These are phyloP conservation scores for Coprinellus aureogranulatus DNA, from an alignment of 768 basidiomycete genomes.

Conservation along the genomic window DNA sequence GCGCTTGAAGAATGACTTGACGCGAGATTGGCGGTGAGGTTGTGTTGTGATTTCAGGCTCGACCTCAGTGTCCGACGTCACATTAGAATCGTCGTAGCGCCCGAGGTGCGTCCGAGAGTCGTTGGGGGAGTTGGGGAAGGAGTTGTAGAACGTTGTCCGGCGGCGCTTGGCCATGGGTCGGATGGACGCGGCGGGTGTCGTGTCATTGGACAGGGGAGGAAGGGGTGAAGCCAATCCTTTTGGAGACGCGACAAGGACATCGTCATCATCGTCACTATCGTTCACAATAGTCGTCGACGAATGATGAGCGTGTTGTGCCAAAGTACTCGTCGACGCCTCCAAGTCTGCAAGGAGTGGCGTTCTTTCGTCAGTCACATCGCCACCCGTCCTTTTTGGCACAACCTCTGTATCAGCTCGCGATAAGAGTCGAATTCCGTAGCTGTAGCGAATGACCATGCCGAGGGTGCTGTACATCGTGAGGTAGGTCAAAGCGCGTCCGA, in stretches of 20 bases:
- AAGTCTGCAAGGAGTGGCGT: constrained; percentile 34
- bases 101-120: constrained; percentile 35
- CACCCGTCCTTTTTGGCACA: constrained; percentile 12
- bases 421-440: constrained; percentile 83
- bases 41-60: constrained; percentile 18
- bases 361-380: constrained; percentile 22
- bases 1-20: constrained; percentile 20
- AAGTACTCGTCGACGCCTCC: constrained; percentile 12
- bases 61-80: constrained; percentile 22
- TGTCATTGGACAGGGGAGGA: neutral
- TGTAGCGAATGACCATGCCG: constrained; percentile 97
- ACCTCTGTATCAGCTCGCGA: constrained; percentile 59
- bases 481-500: constrained; percentile 87
- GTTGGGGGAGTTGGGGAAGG: constrained; percentile 62
- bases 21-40: neutral
- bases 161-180: constrained; percentile 21
- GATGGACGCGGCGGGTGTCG: neutral
- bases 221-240: constrained; percentile 1
- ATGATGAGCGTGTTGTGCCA: constrained; percentile 9
- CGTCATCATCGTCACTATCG: constrained; percentile 4
- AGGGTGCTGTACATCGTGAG: constrained; percentile 91
- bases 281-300: constrained; percentile 11
- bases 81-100: constrained; percentile 18
- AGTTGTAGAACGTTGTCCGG: constrained; percentile 53
- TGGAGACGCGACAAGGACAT: constrained; percentile 6